phyloP scores from a whole-genome alignment of 495 filamentous ascomycete species.

The Talaromyces trachyspermus region DNA sequence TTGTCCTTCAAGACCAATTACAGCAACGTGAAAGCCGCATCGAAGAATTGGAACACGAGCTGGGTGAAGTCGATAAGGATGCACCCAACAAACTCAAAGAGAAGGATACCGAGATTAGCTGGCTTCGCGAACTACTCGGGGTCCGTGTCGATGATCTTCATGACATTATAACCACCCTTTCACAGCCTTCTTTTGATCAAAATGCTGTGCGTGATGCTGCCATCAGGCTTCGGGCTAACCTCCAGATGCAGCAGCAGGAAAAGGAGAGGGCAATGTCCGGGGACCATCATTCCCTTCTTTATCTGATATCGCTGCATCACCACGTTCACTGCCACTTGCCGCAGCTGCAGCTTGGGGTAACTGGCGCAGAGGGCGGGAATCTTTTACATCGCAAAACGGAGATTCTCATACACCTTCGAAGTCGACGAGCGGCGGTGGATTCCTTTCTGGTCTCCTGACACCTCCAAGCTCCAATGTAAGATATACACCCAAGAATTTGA shows the following conservation, averaged over 20 bases:
- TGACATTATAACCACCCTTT: constrained; percentile 79
- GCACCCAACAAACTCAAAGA: constrained; percentile 76
- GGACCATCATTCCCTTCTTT: constrained; percentile 45
- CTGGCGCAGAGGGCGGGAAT: constrained; percentile 60
- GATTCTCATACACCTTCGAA: constrained; percentile 54
- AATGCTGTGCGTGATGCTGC: constrained; percentile 78
- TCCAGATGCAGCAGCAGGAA: constrained; percentile 97
- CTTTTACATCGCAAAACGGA: constrained; percentile 29
- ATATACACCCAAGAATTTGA: constrained; percentile 37
- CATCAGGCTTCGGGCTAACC: constrained; percentile 84
- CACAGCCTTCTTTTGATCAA: constrained; percentile 63
- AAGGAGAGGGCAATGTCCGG: constrained; percentile 59
- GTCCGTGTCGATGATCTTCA: constrained; percentile 85
- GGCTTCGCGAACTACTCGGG: constrained; percentile 88
- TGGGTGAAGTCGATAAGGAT: constrained; percentile 60
- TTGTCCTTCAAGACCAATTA: constrained; percentile 92
- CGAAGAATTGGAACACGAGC: constrained; percentile 71
- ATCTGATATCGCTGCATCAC: constrained; percentile 60
- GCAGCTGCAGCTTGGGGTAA: constrained; percentile 80
- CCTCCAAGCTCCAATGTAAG: constrained; percentile 66
- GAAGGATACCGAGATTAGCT: constrained; percentile 85
- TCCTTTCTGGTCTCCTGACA: constrained; percentile 73
- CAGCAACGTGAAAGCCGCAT: constrained; percentile 87
- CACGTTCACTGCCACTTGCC: constrained; percentile 73
- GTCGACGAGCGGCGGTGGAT: constrained; percentile 39